Evolutionary conservation across 2,329 filamentous ascomycete genomes (phyloP).

Genomic region (Penicillium vulpinum): DNA sequence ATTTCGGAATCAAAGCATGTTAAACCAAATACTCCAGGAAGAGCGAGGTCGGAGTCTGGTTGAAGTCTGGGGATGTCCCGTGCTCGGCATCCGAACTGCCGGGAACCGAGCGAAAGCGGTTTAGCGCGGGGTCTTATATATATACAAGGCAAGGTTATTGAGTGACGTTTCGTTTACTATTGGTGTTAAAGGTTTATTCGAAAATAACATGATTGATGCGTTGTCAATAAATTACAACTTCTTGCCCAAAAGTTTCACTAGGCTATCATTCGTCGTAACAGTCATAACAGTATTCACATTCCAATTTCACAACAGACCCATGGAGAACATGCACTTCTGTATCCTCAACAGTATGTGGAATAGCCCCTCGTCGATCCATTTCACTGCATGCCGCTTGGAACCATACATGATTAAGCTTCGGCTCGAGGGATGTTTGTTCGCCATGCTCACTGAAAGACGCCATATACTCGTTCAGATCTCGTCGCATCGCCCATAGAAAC

Average conservation of each 20-base stretch:
- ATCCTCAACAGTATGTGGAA: slow-evolving; percentile 24
- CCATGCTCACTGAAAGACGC: neutral
- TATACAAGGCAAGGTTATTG: neutral
- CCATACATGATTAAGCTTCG: slow-evolving; percentile 23
- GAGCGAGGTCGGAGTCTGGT: neutral
- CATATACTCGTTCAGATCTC: slow-evolving; percentile 22
- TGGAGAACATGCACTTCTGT: slow-evolving; percentile 21
- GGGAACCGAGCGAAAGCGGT: slow-evolving; percentile 11
- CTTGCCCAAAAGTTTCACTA: neutral
- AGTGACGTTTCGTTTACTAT: too few species aligned
- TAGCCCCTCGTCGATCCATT: slow-evolving; percentile 19
- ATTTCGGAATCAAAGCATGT: neutral
- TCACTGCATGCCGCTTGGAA: slow-evolving; percentile 27
- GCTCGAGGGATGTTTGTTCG: neutral
- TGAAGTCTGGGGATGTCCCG: neutral
- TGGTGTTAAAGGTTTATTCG: neutral
- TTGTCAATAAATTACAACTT: neutral
- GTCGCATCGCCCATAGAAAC: slow-evolving; percentile 29
- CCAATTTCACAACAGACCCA: slow-evolving; percentile 18
- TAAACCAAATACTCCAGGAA: neutral
- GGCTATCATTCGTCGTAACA: slow-evolving; percentile 13
- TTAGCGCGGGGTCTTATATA: neutral
- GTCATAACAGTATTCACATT: slow-evolving; percentile 24
- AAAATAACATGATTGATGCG: too few species aligned
- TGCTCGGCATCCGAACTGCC: slow-evolving; percentile 19